Conservation (phyloP, 257 asterid genomes). For the Ehretia macrophylla region DNA sequence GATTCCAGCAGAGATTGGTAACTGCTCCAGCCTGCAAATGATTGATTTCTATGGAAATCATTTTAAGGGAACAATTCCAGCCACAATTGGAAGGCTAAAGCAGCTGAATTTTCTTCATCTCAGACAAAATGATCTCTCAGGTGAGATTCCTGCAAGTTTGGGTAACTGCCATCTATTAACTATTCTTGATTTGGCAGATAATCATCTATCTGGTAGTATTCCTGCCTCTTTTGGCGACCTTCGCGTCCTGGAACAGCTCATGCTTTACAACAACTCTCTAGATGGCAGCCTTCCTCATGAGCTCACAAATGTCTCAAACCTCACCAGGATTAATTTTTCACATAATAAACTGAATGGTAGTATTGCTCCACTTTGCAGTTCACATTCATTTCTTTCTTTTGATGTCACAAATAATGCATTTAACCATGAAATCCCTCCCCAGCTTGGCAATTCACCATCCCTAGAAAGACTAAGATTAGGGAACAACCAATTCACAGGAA, state of each 20-base stretch:
- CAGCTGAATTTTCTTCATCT: conserved; percentile 69
- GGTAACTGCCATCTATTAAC: conserved; percentile 60
- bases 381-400: conserved; percentile 59
- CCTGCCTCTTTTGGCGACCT: conserved; percentile 67
- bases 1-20: conserved; percentile 72
- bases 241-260: conserved; percentile 54
- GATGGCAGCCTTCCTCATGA: conserved; percentile 61
- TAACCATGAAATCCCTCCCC: conserved; percentile 58
- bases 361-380: conserved; percentile 65
- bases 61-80: conserved; percentile 63
- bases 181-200: conserved; percentile 80
- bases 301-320: conserved; percentile 47
- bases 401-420: conserved; percentile 77
- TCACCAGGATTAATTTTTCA: conserved; percentile 78
- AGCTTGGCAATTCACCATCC: conserved; percentile 60
- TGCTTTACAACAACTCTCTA: conserved; percentile 89
- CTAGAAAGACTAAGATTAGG: conserved; percentile 80
- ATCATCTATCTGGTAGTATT: conserved; percentile 55
- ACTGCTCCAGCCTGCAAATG: conserved; percentile 69
- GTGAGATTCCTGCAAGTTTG: conserved; percentile 66
- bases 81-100: conserved; percentile 58
- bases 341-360: conserved; percentile 67
- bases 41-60: conserved; percentile 75
- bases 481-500: conserved; percentile 57
- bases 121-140: conserved; percentile 75